phyloP scores from a whole-genome alignment of 2,329 filamentous ascomycete species.

The Pseudopithomyces maydicus region DNA sequence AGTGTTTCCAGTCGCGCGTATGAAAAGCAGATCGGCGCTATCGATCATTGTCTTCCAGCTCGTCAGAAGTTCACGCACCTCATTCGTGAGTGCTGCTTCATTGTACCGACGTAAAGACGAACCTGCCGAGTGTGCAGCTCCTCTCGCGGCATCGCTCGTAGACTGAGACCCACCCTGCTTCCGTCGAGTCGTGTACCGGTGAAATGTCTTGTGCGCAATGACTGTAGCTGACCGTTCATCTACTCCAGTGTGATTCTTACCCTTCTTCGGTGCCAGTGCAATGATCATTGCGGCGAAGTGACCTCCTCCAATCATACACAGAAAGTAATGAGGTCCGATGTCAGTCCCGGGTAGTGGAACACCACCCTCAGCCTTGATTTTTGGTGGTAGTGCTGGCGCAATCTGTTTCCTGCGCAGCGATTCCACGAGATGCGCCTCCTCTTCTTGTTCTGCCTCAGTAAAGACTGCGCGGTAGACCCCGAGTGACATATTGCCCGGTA shows the following conservation, averaged over 20 bases:
- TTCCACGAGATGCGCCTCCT: slow-evolving; percentile 65
- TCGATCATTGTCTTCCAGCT: slow-evolving; percentile 90
- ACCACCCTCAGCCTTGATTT: slow-evolving; percentile 59
- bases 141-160: slow-evolving; percentile 91
- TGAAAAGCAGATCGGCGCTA: slow-evolving; percentile 81
- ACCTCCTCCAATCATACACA: slow-evolving; percentile 98
- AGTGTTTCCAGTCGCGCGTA: slow-evolving; percentile 84
- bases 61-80: slow-evolving; percentile 77
- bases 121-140: slow-evolving; percentile 90
- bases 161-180: slow-evolving; percentile 97
- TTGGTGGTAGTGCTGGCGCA: slow-evolving; percentile 59
- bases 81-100: slow-evolving; percentile 85
- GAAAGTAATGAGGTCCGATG: slow-evolving; percentile 83
- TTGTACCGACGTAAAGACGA: slow-evolving; percentile 90
- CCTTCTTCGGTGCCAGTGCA: slow-evolving; percentile 78
- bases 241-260: slow-evolving; percentile 70
- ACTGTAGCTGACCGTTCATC: slow-evolving; percentile 86
- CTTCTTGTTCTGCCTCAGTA: slow-evolving; percentile 70
- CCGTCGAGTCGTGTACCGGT: slow-evolving; percentile 91
- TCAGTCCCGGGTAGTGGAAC: slow-evolving; percentile 62
- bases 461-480: slow-evolving; percentile 87
- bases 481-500: slow-evolving; percentile 80
- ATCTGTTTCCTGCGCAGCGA: slow-evolving; percentile 79
- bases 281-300: slow-evolving; percentile 98
- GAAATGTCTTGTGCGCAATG: slow-evolving; percentile 95